Percentiles rank a stretch among this genome's conserved stretches.
These are phyloP conservation scores for Camellia japonica DNA, from an alignment of 148 eudicot species.

Conservation along the genomic window DNA sequence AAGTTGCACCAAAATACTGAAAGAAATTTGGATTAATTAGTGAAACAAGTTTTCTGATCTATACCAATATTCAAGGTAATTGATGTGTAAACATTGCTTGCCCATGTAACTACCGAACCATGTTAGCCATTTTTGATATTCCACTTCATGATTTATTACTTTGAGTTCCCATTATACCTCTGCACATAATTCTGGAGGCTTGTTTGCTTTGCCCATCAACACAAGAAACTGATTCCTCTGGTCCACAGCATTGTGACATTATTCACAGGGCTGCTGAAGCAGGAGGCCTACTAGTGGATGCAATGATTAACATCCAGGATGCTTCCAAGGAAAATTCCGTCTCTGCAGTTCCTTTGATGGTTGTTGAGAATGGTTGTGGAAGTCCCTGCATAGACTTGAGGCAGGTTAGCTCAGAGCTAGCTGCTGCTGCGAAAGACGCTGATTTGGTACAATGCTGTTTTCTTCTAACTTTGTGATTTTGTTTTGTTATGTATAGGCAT, in stretches of 20 bases:
- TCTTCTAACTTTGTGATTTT: not conserved
- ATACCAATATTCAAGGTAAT: not conserved
- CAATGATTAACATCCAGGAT: slow-evolving; percentile 74
- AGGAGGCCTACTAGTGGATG: slow-evolving; percentile 93
- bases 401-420: slow-evolving; percentile 92
- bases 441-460: slow-evolving; percentile 63
- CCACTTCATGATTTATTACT: not conserved
- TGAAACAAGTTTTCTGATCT: not conserved
- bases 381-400: slow-evolving; percentile 96
- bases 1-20: not conserved
- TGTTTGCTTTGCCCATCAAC: not conserved
- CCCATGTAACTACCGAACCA: not conserved
- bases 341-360: slow-evolving; percentile 86
- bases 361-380: slow-evolving; percentile 97
- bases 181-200: not conserved
- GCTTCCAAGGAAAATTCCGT: slow-evolving; percentile 37
- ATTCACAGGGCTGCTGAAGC: slow-evolving; percentile 96
- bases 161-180: not conserved
- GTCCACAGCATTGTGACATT: slow-evolving; percentile 82
- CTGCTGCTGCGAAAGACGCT: slow-evolving; percentile 87
- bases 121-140: not conserved
- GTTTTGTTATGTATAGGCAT: not conserved
- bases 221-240: slow-evolving; percentile 6
- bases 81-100: not conserved
- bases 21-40: not conserved